phyloP scores from a whole-genome alignment of 805 yeast species.

The Candida takata region DNA sequence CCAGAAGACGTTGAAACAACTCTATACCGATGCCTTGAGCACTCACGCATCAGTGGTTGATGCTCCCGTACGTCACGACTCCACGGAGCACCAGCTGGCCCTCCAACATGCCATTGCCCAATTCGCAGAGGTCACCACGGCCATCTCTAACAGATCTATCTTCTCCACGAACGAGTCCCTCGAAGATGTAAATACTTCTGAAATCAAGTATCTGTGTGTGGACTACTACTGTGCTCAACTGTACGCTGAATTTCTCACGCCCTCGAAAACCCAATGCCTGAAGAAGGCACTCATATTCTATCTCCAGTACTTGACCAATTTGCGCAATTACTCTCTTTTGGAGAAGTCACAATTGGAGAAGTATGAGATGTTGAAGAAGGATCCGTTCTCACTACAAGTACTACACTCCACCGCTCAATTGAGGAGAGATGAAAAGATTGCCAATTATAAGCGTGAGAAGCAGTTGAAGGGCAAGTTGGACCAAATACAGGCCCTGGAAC shows the following conservation, averaged over 20 bases:
- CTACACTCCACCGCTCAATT: constrained; percentile 31
- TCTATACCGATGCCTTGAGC: constrained; percentile 2
- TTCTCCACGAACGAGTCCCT: constrained; percentile 68
- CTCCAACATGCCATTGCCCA: constrained; percentile 33
- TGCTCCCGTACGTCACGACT: constrained; percentile 33
- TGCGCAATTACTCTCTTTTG: constrained; percentile 40
- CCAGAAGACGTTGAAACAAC: constrained; percentile 9
- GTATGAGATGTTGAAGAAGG: constrained; percentile 27
- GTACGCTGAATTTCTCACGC: constrained; percentile 23
- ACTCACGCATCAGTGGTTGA: constrained; percentile 4
- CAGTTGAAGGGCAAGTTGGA: constrained; percentile 39
- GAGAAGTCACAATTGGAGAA: constrained; percentile 29
- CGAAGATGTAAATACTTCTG: constrained; percentile 60
- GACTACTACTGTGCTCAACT: constrained; percentile 50
- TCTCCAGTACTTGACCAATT: constrained; percentile 37
- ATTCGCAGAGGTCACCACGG: constrained; percentile 37
- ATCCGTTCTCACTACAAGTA: constrained; percentile 28
- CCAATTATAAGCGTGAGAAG: constrained; percentile 54
- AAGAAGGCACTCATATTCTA: constrained; percentile 37
- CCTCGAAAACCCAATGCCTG: constrained; percentile 28
- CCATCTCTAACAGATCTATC: constrained; percentile 42
- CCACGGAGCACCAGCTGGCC: constrained; percentile 32
- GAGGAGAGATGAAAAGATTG: constrained; percentile 67
- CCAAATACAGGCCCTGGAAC: constrained; percentile 30
- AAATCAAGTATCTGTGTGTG: constrained; percentile 52